Conservation (phyloP, 169 alveolate genomes). For the Cryptosporidium baileyi region DNA sequence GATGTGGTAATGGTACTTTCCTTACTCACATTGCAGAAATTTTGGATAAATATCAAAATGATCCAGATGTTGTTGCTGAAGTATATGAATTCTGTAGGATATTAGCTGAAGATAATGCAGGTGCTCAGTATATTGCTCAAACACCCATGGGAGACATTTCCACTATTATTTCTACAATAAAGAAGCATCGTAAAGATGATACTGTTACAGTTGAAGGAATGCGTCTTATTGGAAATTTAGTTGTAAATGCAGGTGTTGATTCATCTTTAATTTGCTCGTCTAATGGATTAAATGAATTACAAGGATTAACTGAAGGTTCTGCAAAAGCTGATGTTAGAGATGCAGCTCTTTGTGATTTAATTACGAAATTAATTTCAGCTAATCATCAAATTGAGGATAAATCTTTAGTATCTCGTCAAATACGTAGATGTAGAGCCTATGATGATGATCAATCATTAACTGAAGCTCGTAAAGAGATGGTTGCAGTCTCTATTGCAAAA, state of each 20-base stretch:
- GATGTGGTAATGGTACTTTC: constrained; percentile 66
- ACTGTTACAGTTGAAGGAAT: constrained; percentile 48
- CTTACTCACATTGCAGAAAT: constrained; percentile 54
- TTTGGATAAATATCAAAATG: constrained; percentile 77
- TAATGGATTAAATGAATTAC: constrained; percentile 36
- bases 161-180: constrained; percentile 5
- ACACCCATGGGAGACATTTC: constrained; percentile 52
- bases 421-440: constrained; percentile 53
- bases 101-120: constrained; percentile 79
- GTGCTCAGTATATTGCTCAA: constrained; percentile 73
- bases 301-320: constrained; percentile 67
- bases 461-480: constrained; percentile 23
- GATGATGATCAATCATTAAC: constrained; percentile 50
- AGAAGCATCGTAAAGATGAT: constrained; percentile 55
- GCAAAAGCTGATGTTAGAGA: constrained; percentile 37
- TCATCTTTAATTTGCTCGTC: constrained; percentile 18
- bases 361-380: constrained; percentile 13
- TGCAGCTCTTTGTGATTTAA: constrained; percentile 28
- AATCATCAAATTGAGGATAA: constrained; percentile 16
- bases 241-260: constrained; percentile 53
- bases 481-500: constrained; percentile 37
- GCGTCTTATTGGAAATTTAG: constrained; percentile 44
- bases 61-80: constrained; percentile 76
- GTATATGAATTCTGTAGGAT: constrained; percentile 78
- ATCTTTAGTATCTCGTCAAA: constrained; percentile 33